Evolutionary conservation across 1,139 yeast genomes (phyloP).

Genomic region (Tardiomyces blankii): DNA sequence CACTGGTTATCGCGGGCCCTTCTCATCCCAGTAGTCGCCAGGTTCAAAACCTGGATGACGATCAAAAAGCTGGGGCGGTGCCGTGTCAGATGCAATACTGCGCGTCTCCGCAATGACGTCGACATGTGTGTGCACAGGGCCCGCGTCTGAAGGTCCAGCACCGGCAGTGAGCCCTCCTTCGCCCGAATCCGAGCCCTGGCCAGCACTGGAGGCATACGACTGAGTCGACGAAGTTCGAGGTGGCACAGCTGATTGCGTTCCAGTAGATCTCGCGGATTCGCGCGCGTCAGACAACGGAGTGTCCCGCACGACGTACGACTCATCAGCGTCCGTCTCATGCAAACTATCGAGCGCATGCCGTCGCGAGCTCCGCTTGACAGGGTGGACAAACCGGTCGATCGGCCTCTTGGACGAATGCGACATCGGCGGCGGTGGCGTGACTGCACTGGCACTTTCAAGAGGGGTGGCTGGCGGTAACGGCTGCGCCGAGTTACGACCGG

Average conservation of each 20-base stretch:
- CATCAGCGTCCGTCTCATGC: neutral
- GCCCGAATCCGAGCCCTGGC: too few relatives aligned
- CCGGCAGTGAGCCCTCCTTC: neutral
- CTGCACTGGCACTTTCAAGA: too few relatives aligned
- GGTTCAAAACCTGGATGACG: slow-evolving; percentile 20
- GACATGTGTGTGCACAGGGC: too few relatives aligned
- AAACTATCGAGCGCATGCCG: neutral
- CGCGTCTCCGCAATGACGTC: slow-evolving; percentile 7
- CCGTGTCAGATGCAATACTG: slow-evolving; percentile 3
- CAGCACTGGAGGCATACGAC: too few relatives aligned
- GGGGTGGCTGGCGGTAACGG: too few relatives aligned
- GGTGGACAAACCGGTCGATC: slow-evolving; percentile 1
- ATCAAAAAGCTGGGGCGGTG: slow-evolving; percentile 10
- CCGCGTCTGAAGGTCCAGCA: neutral
- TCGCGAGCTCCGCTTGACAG: slow-evolving; percentile 1
- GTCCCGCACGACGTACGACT: too few relatives aligned
- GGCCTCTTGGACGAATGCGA: too few relatives aligned
- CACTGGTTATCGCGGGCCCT: slow-evolving; percentile 5
- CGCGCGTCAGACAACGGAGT: too few relatives aligned
- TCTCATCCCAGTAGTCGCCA: slow-evolving; percentile 25
- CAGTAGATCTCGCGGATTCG: neutral
- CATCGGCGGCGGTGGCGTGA: too few relatives aligned
- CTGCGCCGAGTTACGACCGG: too few relatives aligned
- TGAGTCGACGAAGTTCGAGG: neutral
- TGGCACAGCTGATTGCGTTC: neutral